phyloP scores from a whole-genome alignment of 225 moss, liverwort and hornwort genomes.

The Neckera pumila region DNA sequence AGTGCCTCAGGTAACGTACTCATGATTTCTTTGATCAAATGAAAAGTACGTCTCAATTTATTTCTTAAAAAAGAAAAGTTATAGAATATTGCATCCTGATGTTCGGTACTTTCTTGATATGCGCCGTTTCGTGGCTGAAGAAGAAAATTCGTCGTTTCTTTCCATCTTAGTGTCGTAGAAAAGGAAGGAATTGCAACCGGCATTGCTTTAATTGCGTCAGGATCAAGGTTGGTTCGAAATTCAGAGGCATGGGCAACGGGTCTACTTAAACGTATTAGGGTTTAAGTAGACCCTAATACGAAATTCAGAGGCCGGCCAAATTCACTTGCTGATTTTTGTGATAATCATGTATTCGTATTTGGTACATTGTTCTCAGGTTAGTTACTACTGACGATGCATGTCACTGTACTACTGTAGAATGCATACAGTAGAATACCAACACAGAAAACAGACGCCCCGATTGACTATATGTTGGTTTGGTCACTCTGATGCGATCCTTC shows the following conservation, averaged over 20 bases:
- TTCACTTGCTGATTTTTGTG: too few relatives aligned
- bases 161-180: not conserved
- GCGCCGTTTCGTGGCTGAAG: not conserved
- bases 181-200: not conserved
- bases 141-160: not conserved
- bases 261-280: too few relatives aligned
- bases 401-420: not conserved
- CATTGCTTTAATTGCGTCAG: too few relatives aligned
- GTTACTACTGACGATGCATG: not conserved
- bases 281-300: too few relatives aligned
- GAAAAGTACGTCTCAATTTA: not conserved
- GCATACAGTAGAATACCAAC: not conserved
- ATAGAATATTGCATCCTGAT: not conserved
- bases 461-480: not conserved
- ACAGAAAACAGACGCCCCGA: not conserved
- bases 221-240: too few relatives aligned
- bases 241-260: too few relatives aligned
- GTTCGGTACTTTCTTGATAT: not conserved
- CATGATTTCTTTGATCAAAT: not conserved
- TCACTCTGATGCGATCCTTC: too few relatives aligned
- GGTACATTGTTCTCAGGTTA: too few relatives aligned
- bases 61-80: not conserved
- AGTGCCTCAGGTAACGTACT: not conserved
- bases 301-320: too few relatives aligned
- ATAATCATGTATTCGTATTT: too few relatives aligned